These are phyloP conservation scores for Phytophthora kernoviae DNA, from an alignment of 352 stramenopile species.

Conservation along the genomic window DNA sequence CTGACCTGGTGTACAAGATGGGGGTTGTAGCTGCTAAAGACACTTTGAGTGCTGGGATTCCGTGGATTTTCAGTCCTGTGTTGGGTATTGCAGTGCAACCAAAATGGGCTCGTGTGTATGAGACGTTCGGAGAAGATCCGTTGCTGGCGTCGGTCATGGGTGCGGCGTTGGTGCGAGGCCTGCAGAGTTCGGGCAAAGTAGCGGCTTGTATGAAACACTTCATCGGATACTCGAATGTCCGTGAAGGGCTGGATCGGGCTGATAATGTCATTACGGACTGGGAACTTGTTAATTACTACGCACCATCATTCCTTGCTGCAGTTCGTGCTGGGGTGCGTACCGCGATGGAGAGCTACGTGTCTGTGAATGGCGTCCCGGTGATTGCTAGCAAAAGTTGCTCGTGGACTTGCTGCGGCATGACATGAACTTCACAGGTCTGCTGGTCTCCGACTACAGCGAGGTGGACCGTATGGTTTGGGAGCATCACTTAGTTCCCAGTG, in stretches of 20 bases:
- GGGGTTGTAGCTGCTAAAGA: constrained; percentile 84
- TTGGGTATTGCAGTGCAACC: constrained; percentile 82
- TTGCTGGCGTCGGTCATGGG: constrained; percentile 74
- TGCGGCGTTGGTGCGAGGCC: constrained; percentile 69
- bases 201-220: constrained; percentile 92
- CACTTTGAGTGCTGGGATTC: constrained; percentile 86
- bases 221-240: constrained; percentile 81
- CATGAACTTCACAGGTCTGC: constrained; percentile 89
- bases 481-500: constrained; percentile 75
- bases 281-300: constrained; percentile 77
- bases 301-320: constrained; percentile 76
- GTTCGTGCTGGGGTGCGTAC: constrained; percentile 76
- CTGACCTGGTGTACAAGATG: constrained; percentile 66
- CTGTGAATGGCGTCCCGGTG: constrained; percentile 86
- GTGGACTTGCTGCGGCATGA: constrained; percentile 81
- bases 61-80: constrained; percentile 92
- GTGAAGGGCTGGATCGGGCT: constrained; percentile 69
- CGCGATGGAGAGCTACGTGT: constrained; percentile 93
- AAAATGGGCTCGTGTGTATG: constrained; percentile 90
- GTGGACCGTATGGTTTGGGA: constrained; percentile 87
- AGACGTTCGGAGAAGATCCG: constrained; percentile 95
- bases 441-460: constrained; percentile 93
- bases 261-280: constrained; percentile 73
- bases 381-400: constrained; percentile 85
- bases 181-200: constrained; percentile 70